phyloP scores from a whole-genome alignment of 331 rosid species.

The Acacia pycnantha region DNA sequence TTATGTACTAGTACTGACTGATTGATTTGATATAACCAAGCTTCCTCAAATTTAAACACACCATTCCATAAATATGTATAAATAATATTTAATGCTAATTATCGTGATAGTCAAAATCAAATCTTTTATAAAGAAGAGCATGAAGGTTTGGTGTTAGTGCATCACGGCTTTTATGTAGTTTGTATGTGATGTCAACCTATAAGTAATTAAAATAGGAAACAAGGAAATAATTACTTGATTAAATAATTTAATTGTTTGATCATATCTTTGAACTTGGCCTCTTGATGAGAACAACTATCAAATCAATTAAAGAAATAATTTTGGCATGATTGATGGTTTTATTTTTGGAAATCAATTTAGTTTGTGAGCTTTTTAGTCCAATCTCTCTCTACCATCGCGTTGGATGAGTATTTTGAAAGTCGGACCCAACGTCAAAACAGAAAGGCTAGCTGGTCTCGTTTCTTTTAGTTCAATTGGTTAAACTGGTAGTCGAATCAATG shows the following conservation, averaged over 20 bases:
- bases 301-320: not conserved
- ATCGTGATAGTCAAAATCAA: not conserved
- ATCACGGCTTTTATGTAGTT: conserved; percentile 23
- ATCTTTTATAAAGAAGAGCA: not conserved
- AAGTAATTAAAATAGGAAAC: not conserved
- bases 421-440: too few species aligned
- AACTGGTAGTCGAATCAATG: too few species aligned
- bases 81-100: not conserved
- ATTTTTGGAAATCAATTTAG: not conserved
- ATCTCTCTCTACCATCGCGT: not conserved
- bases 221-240: not conserved
- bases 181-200: not conserved
- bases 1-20: not conserved
- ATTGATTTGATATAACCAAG: not conserved
- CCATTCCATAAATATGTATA: not conserved
- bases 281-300: not conserved
- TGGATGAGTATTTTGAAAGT: too few species aligned
- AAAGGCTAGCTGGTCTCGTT: too few species aligned
- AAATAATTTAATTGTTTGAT: not conserved
- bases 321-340: not conserved
- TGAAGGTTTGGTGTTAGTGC: conserved; percentile 1
- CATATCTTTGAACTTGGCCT: not conserved
- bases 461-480: too few species aligned
- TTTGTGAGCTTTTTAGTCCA: not conserved
- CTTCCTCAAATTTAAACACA: not conserved